A percentile compares a stretch with the other conserved stretches of the same genome.
Evolutionary conservation across 495 filamentous ascomycete genomes (phyloP).

Genomic region (Talaromyces proteolyticus): DNA sequence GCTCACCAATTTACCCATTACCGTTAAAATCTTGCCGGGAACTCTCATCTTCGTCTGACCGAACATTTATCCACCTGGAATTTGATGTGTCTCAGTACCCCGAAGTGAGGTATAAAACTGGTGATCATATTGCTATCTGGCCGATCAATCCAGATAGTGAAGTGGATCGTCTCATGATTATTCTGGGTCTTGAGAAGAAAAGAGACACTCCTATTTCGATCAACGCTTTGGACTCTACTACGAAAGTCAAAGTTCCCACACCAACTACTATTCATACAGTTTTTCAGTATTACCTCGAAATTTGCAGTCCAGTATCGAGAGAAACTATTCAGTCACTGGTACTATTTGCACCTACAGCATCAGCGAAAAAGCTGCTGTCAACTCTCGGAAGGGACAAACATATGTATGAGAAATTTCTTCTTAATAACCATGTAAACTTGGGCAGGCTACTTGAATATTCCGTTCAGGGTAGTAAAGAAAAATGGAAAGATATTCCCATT

Average conservation of each 20-base stretch:
- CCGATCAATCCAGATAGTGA: slow-evolving; percentile 59
- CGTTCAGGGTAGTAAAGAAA: slow-evolving; percentile 11
- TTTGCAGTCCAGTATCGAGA: slow-evolving; percentile 39
- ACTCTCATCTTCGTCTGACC: slow-evolving; percentile 27
- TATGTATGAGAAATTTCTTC: slow-evolving; percentile 23
- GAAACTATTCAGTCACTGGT: slow-evolving; percentile 34
- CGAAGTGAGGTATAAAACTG: slow-evolving; percentile 60
- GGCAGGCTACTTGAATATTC: slow-evolving; percentile 29
- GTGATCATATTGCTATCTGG: slow-evolving; percentile 72
- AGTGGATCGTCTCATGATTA: slow-evolving; percentile 28
- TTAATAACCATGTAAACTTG: slow-evolving; percentile 31
- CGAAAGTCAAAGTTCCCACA: slow-evolving; percentile 32
- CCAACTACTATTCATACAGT: slow-evolving; percentile 34
- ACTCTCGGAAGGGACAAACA: slow-evolving; percentile 27
- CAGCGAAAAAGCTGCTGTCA: slow-evolving; percentile 26
- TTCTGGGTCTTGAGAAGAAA: slow-evolving; percentile 23
- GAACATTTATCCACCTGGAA: slow-evolving; percentile 46
- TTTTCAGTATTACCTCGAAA: slow-evolving; percentile 45
- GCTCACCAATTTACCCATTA: slow-evolving; percentile 25
- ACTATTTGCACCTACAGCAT: slow-evolving; percentile 34
- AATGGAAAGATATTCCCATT: slow-evolving; percentile 35
- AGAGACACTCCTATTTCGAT: slow-evolving; percentile 25
- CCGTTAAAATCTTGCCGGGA: slow-evolving; percentile 20
- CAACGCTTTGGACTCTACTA: slow-evolving; percentile 21
- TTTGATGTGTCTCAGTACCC: slow-evolving; percentile 32